These are phyloP conservation scores for Lithospermum erythrorhizon DNA, from an alignment of 257 asterid species.

Conservation along the genomic window DNA sequence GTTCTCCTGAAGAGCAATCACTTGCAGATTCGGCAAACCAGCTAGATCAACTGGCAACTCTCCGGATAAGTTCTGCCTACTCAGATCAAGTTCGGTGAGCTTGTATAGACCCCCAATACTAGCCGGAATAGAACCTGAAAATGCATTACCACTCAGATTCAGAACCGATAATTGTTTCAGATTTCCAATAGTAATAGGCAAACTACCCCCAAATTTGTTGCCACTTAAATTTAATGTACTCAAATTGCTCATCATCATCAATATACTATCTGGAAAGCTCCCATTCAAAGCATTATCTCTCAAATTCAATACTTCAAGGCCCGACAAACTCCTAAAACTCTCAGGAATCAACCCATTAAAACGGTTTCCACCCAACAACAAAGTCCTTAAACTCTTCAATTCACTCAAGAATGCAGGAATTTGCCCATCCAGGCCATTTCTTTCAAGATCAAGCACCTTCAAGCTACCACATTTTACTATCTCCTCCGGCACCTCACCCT, in stretches of 20 bases:
- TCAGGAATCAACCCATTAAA: constrained; percentile 37
- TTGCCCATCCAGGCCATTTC: constrained; percentile 35
- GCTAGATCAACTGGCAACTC: constrained; percentile 45
- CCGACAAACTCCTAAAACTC: constrained; percentile 30
- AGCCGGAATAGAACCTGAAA: constrained; percentile 38
- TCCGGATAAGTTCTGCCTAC: constrained; percentile 53
- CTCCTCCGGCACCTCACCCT: constrained; percentile 36
- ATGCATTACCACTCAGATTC: constrained; percentile 51
- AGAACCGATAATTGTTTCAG: constrained; percentile 36
- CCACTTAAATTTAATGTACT: constrained; percentile 43
- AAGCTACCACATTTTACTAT: constrained; percentile 32
- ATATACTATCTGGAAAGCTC: constrained; percentile 30
- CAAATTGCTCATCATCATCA: constrained; percentile 38
- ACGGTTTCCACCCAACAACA: constrained; percentile 41
- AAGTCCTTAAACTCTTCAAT: constrained; percentile 25
- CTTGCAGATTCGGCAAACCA: constrained; percentile 63
- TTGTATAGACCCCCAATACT: constrained; percentile 52
- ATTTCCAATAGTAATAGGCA: constrained; percentile 37
- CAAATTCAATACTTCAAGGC: constrained; percentile 38
- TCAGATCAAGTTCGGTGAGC: constrained; percentile 43
- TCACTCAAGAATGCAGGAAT: constrained; percentile 32
- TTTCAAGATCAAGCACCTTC: constrained; percentile 49
- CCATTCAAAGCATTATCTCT: constrained; percentile 39
- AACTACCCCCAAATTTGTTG: constrained; percentile 39
- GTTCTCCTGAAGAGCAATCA: constrained; percentile 61